Conservation (phyloP, 768 basidiomycete species). For the Termitomyces sp. region DNA sequence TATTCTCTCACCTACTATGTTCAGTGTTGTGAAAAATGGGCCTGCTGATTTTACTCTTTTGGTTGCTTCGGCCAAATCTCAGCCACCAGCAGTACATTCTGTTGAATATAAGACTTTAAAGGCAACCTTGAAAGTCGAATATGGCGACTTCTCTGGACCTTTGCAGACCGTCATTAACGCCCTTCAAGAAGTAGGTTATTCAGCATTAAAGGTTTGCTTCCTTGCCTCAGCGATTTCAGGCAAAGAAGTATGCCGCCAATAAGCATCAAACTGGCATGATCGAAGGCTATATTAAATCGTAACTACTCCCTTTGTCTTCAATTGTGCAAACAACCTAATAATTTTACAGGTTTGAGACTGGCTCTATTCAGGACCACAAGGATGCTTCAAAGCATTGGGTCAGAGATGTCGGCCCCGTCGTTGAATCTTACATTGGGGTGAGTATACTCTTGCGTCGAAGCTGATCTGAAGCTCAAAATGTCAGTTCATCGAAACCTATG, state of each 20-base stretch:
- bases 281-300: slow-evolving; percentile 78
- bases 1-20: neutral
- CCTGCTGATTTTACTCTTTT: slow-evolving; percentile 62
- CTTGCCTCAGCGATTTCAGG: slow-evolving; percentile 36
- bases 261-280: slow-evolving; percentile 73
- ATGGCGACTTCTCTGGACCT: slow-evolving; percentile 68
- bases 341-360: slow-evolving; percentile 61
- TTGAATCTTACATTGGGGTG: slow-evolving; percentile 82
- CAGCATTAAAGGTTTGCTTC: neutral
- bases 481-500: slow-evolving; percentile 77
- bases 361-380: slow-evolving; percentile 78
- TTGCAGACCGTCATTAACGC: slow-evolving; percentile 53
- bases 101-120: slow-evolving; percentile 39
- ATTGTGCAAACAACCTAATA: neutral
- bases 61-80: slow-evolving; percentile 63
- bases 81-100: slow-evolving; percentile 39
- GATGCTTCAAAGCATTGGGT: slow-evolving; percentile 81
- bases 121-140: slow-evolving; percentile 60
- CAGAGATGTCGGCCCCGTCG: slow-evolving; percentile 81
- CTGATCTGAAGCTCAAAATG: neutral
- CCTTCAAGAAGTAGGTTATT: slow-evolving; percentile 50
- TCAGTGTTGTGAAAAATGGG: slow-evolving; percentile 70
- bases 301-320: neutral
- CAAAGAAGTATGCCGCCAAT: slow-evolving; percentile 71
- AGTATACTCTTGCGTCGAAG: slow-evolving; percentile 16